These are phyloP conservation scores for Colletotrichum sp. DNA, from an alignment of 2,329 filamentous ascomycete genomes.

Conservation along the genomic window DNA sequence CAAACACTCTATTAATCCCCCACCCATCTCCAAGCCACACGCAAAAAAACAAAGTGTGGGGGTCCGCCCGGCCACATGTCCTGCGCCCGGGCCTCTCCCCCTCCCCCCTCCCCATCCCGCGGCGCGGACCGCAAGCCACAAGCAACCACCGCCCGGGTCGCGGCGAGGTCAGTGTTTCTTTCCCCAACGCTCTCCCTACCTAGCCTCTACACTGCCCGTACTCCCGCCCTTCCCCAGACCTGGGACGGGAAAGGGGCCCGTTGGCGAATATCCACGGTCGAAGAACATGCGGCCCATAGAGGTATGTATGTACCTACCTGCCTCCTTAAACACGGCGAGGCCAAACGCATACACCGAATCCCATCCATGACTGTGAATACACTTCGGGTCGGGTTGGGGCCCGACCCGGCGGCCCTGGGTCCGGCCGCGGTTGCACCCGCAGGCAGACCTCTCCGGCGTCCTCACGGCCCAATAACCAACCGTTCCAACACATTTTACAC, in stretches of 20 bases:
- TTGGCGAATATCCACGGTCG: not conserved
- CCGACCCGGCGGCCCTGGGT: not conserved
- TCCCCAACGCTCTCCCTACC: not conserved
- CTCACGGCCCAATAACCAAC: not conserved
- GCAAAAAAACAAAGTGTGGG: not conserved
- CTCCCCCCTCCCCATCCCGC: not conserved
- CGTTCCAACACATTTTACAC: not conserved
- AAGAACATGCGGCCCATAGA: not conserved
- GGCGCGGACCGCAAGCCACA: not conserved
- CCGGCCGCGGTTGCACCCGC: not conserved
- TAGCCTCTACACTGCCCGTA: not conserved
- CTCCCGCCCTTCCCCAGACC: not conserved
- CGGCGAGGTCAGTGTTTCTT: not conserved
- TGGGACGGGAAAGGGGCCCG: not conserved
- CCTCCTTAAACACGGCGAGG: too few relatives aligned
- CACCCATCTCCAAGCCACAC: not conserved
- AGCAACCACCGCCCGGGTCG: not conserved
- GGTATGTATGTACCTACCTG: too few relatives aligned
- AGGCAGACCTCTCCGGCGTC: not conserved
- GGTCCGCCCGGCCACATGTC: not conserved
- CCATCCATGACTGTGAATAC: not conserved
- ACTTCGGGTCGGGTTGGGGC: not conserved
- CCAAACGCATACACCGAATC: not conserved
- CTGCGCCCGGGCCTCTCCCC: not conserved
- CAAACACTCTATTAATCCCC: not conserved